Conservation (phyloP, 2,329 filamentous ascomycete species). For the Zarea fungicola region DNA sequence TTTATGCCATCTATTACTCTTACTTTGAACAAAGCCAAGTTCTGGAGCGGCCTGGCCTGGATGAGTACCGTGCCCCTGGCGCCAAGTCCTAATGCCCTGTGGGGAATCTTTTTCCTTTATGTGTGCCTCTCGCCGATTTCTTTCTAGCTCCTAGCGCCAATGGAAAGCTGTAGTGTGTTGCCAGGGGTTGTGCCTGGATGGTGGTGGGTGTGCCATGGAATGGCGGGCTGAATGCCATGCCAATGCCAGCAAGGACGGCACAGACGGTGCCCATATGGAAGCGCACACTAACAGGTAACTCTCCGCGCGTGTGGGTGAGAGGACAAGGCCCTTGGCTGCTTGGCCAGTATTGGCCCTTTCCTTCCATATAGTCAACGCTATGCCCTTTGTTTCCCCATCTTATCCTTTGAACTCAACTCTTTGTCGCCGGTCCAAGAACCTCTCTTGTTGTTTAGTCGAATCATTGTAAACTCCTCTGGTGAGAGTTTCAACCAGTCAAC, state of each 20-base stretch:
- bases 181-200: background rate
- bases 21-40: no score
- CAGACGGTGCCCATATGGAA: background rate
- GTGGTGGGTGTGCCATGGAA: background rate
- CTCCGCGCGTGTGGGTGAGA: background rate
- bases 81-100: background rate
- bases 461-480: background rate
- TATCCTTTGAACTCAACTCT: background rate
- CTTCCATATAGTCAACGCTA: background rate
- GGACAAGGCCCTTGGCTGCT: background rate
- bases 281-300: background rate
- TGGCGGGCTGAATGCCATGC: conserved; percentile 2
- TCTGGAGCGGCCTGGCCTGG: no score
- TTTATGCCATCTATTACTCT: no score
- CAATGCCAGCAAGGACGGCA: background rate
- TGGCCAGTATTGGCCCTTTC: background rate
- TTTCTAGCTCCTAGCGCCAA: background rate
- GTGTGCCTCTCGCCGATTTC: background rate
- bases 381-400: background rate
- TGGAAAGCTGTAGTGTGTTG: background rate
- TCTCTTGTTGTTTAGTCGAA: background rate
- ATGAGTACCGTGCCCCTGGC: no score
- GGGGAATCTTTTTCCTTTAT: background rate
- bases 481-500: background rate
- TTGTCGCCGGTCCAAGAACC: background rate